Base-by-base conservation (phyloP, 2,329 filamentous ascomycete species). In the Bipolaris oryzae region DNA sequence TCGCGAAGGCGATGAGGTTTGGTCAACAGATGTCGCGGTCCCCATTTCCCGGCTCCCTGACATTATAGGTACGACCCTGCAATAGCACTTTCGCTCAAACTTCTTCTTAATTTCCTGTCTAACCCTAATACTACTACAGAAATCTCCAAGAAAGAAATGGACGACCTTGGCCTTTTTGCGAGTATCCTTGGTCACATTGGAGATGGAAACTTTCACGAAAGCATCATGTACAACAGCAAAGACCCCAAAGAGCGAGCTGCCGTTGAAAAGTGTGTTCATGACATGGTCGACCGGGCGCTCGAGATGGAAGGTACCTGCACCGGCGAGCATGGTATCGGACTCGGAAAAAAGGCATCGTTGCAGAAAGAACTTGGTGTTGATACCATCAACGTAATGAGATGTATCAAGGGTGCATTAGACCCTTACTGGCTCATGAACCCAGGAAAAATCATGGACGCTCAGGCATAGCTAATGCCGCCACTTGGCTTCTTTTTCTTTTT, bases 251-350 rank as follows among this genome's bases (percentile, higher is more conserved):
- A 96, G 76, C 84, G 84, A 53, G 87, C 84, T 39, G 90, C 89
- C 64, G 91, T 95, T 1, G 90, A 95, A 73, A 84, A 82, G 52
- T 92, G 91, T 62, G 91, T 97, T 44, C 87, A 93, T 72, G 89
- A 92, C 66, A 96, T 97, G 92, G 91, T 96, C 18, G 85, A 89
- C 64, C 85, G 91, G n/a, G 93, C 92, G 2, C 77, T 97, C 21
- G 91, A 94, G 63, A 96, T 97, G 92, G 93, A 96, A 57, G 92
- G 93, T 1, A 96, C 92, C 5, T 95, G 91, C 74, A 96, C 92
- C 71, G 92, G 92, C 25, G 92, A 96, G 76, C 92, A 96, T 74
- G 90, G 90, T 1, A 84, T 96, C 58, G 92, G 92, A 20, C 86
- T 94, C 75, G 91, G 91, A 15, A 96, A 96, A 79, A 96, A 96